Percentiles rank a stretch among this genome's conserved stretches.
These are phyloP conservation scores for Tetracladium setigerum DNA, from an alignment of 495 filamentous ascomycete species.

Conservation along the genomic window DNA sequence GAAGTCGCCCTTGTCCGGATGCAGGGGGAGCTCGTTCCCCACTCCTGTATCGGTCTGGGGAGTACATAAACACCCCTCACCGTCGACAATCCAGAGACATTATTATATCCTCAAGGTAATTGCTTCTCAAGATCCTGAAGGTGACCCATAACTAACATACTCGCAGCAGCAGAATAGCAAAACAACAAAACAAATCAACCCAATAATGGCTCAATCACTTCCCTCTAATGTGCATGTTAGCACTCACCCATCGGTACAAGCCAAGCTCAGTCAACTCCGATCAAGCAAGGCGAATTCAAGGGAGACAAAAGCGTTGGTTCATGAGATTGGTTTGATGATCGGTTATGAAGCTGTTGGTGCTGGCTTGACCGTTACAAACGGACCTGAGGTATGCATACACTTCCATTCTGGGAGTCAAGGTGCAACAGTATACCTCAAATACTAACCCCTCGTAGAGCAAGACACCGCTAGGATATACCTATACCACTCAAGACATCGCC, in stretches of 20 bases:
- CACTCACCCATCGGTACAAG: constrained; percentile 73
- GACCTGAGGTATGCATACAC: constrained; percentile 32
- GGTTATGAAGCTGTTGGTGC: constrained; percentile 73
- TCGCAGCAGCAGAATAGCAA: too few relatives aligned
- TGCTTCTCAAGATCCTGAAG: too few relatives aligned
- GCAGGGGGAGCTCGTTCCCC: too few relatives aligned
- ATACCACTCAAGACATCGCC: constrained; percentile 54
- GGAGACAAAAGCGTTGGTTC: constrained; percentile 73
- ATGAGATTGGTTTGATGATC: constrained; percentile 79
- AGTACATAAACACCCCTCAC: too few relatives aligned
- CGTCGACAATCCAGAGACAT: too few relatives aligned
- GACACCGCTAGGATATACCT: constrained; percentile 69
- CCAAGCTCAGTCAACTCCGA: constrained; percentile 85
- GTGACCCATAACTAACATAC: too few relatives aligned
- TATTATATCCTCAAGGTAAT: too few relatives aligned
- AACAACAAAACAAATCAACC: neutral
- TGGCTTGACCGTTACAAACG: constrained; percentile 42
- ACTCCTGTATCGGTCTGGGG: too few relatives aligned
- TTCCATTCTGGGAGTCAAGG: constrained; percentile 3
- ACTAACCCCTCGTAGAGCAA: constrained; percentile 40
- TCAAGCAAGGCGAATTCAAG: constrained; percentile 58
- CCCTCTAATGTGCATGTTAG: constrained; percentile 76
- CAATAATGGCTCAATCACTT: constrained; percentile 29
- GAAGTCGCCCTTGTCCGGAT: too few relatives aligned
- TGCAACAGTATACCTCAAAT: neutral